Conservation (phyloP, 192 early-diverging fungal genomes). For the Chytriomyces confervae region DNA sequence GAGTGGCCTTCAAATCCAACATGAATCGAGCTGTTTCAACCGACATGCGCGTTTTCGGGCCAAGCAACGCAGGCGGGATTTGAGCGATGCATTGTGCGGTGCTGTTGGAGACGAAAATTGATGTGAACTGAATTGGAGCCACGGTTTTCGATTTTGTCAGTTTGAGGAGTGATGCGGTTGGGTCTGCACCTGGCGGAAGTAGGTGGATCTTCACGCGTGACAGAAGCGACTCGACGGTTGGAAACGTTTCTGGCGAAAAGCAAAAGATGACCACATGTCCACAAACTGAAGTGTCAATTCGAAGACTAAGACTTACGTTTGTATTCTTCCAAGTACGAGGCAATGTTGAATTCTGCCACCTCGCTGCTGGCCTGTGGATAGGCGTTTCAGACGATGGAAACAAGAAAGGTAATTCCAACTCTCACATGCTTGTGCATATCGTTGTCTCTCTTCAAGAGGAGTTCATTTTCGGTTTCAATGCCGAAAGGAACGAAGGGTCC, state of each 20-base stretch:
- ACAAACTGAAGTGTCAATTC: neutral
- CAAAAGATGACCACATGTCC: neutral
- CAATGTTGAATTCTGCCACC: conserved; percentile 40
- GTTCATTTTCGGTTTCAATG: conserved; percentile 52
- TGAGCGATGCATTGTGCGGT: conserved; percentile 44
- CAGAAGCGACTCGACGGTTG: neutral
- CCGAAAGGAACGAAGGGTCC: conserved; percentile 65
- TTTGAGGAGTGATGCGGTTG: conserved; percentile 1
- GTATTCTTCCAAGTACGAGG: conserved; percentile 36
- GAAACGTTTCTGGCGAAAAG: conserved; percentile 6
- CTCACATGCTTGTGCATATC: conserved; percentile 44
- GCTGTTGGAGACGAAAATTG: conserved; percentile 38
- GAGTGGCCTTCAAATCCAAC: conserved; percentile 18
- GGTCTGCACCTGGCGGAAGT: neutral
- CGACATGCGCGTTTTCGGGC: conserved; percentile 14
- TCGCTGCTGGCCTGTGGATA: conserved; percentile 22
- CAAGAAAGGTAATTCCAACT: neutral
- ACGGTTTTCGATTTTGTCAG: conserved; percentile 1
- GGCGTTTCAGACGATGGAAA: neutral
- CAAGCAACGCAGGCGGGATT: conserved; percentile 20
- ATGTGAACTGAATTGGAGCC: conserved; percentile 29
- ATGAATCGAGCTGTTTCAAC: conserved; percentile 48
- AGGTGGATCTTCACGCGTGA: conserved; percentile 5
- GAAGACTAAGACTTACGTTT: neutral
- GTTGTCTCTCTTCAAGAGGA: conserved; percentile 53